Evolutionary conservation across 2,329 filamentous ascomycete species (phyloP).

Genomic region (Hypomyces rosellus): DNA sequence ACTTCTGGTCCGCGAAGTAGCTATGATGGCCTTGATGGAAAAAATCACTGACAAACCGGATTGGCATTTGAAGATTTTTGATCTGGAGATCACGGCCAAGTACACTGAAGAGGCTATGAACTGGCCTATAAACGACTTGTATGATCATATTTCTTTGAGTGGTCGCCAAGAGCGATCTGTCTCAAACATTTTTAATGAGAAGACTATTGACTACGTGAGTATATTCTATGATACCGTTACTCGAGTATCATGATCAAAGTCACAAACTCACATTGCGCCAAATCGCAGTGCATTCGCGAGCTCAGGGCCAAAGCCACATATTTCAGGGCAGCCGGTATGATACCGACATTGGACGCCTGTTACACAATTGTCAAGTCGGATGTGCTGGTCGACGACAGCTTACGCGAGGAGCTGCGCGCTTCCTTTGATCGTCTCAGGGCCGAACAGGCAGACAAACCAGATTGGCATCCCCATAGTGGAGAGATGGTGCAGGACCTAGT

Average conservation of each 20-base stretch:
- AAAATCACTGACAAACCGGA: constrained; percentile 21
- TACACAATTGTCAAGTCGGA: neutral
- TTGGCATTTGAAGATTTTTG: constrained; percentile 20
- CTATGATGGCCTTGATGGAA: constrained; percentile 21
- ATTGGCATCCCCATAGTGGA: constrained; percentile 51
- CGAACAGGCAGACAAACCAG: constrained; percentile 17
- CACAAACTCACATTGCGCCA: neutral
- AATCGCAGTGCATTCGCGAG: constrained; percentile 27
- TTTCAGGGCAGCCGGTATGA: constrained; percentile 29
- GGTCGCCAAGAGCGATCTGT: too few species aligned
- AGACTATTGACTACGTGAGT: constrained; percentile 29
- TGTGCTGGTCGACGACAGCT: neutral
- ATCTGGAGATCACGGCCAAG: constrained; percentile 18
- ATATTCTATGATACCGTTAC: neutral
- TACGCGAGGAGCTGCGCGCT: neutral
- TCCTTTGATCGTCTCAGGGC: neutral
- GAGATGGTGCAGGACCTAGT: constrained; percentile 50
- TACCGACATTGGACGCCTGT: constrained; percentile 16
- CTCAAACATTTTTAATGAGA: neutral
- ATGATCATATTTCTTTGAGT: neutral
- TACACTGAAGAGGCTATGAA: constrained; percentile 14
- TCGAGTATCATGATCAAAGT: too few species aligned
- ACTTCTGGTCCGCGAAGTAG: constrained; percentile 4
- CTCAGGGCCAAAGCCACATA: constrained; percentile 39
- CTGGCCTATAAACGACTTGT: constrained; percentile 1